These are phyloP conservation scores for Alternaria conjuncta DNA, from an alignment of 2,329 filamentous ascomycete genomes.

Conservation along the genomic window DNA sequence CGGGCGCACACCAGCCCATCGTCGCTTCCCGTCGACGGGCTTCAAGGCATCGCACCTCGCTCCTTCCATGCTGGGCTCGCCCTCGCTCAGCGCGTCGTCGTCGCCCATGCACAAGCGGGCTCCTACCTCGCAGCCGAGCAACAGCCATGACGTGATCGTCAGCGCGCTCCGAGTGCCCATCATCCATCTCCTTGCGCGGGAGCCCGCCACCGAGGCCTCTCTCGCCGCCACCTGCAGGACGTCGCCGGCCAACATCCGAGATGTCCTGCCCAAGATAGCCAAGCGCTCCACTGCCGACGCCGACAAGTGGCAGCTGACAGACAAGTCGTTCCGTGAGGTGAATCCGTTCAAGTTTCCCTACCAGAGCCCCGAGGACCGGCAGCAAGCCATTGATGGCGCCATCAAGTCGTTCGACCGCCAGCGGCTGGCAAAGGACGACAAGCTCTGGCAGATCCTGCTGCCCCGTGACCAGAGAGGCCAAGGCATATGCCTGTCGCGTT, in stretches of 20 bases:
- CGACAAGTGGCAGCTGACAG: conserved; percentile 55
- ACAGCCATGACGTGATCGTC: conserved; percentile 39
- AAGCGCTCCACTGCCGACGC: conserved; percentile 57
- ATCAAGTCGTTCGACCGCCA: conserved; percentile 68
- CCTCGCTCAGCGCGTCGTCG: conserved; percentile 47
- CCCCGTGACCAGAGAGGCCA: conserved; percentile 67
- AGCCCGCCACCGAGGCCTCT: conserved; percentile 38
- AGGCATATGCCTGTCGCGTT: conserved; percentile 65
- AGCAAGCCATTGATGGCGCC: conserved; percentile 67
- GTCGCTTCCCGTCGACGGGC: conserved; percentile 45
- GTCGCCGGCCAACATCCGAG: conserved; percentile 35
- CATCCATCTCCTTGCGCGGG: conserved; percentile 61
- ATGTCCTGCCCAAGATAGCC: conserved; percentile 58
- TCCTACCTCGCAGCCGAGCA: conserved; percentile 52
- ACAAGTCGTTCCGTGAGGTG: conserved; percentile 66
- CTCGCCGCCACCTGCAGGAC: conserved; percentile 43
- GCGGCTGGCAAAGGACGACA: conserved; percentile 65
- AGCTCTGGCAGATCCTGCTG: conserved; percentile 67
- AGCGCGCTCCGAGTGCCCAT: conserved; percentile 54
- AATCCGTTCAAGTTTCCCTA: conserved; percentile 69
- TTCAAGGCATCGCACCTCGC: conserved; percentile 45
- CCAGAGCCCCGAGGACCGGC: conserved; percentile 60
- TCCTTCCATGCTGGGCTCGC: conserved; percentile 49
- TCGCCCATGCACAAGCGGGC: conserved; percentile 44
- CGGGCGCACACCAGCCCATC: conserved; percentile 42